A percentile compares a stretch with the other conserved stretches of the same genome.
Conservation (phyloP, 2,329 filamentous ascomycete species). For the Exophiala spinifera region DNA sequence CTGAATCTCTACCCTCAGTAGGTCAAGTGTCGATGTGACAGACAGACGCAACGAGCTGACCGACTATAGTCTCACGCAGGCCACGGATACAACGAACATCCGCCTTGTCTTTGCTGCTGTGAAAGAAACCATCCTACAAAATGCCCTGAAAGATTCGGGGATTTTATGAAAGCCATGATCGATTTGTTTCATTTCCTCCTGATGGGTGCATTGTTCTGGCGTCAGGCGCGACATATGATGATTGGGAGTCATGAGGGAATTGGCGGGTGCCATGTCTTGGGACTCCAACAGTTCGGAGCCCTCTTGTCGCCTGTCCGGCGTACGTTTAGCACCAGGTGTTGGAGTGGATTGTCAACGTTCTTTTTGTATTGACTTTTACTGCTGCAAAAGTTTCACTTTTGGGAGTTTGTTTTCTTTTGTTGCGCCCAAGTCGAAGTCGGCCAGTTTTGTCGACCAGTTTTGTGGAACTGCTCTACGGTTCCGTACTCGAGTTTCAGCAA, state of each 20-base stretch:
- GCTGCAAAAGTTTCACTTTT: conserved; percentile 23
- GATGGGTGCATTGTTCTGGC: conserved; percentile 20
- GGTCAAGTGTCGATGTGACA: conserved; percentile 40
- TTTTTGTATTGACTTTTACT: conserved; percentile 8
- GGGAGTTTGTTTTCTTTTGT: conserved; percentile 12
- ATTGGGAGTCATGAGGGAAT: conserved; percentile 20
- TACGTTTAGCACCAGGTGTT: conserved; percentile 12
- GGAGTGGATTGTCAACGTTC: background rate
- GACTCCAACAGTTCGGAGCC: conserved; percentile 6
- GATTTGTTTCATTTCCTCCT: conserved; percentile 13
- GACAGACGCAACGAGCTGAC: conserved; percentile 28
- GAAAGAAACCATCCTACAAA: conserved; percentile 98
- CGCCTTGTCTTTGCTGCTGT: conserved; percentile 96
- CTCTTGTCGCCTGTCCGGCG: conserved; percentile 10
- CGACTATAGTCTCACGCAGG: conserved; percentile 80
- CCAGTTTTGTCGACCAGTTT: background rate
- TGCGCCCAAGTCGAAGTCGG: conserved; percentile 6
- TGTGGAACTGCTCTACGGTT: background rate
- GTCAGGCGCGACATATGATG: conserved; percentile 25
- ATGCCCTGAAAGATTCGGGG: conserved; percentile 95
- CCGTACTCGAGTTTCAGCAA: background rate
- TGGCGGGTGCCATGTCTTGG: conserved; percentile 10
- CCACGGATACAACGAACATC: conserved; percentile 97
- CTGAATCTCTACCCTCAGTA: conserved; percentile 97
- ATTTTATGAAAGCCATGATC: conserved; percentile 64